phyloP scores from a whole-genome alignment of 75 land plant genomes.

The Cunninghamia lanceolata region DNA sequence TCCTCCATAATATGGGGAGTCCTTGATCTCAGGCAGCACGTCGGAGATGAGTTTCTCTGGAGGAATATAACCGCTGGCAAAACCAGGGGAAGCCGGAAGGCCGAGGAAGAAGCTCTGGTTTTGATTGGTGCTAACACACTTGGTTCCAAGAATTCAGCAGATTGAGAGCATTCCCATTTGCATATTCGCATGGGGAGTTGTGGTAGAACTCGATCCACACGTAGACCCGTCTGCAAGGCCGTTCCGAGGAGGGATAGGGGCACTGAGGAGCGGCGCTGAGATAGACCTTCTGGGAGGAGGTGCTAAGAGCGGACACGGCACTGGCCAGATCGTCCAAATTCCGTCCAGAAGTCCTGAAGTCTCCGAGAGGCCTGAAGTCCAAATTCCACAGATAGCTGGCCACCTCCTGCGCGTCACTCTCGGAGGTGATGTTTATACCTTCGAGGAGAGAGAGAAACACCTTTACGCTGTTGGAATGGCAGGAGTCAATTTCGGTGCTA shows the following conservation, averaged over 20 bases:
- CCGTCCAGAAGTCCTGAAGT: constrained; percentile 41
- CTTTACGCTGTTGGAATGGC: constrained; percentile 42
- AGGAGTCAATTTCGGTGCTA: constrained; percentile 21
- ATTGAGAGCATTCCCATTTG: not conserved
- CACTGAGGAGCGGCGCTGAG: constrained; percentile 46
- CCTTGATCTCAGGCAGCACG: no score
- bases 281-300: no score
- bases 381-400: constrained; percentile 41
- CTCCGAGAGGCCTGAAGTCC: constrained; percentile 42
- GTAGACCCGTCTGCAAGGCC: constrained; percentile 30
- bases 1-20: no score
- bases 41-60: no score
- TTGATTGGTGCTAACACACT: constrained; percentile 1
- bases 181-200: constrained; percentile 36
- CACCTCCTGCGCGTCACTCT: constrained; percentile 29
- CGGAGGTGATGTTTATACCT: constrained; percentile 25
- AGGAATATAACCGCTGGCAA: constrained; percentile 8
- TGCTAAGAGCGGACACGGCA: not conserved
- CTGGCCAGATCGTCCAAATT: constrained; percentile 28
- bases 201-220: constrained; percentile 56
- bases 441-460: constrained; percentile 39
- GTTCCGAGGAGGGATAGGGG: constrained; percentile 27
- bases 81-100: constrained; percentile 21
- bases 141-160: constrained; percentile 30
- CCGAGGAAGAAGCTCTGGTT: constrained; percentile 25